A percentile compares a stretch with the other conserved stretches of the same genome.
Evolutionary conservation across 257 asterid species (phyloP).

Genomic region (Schizonepeta tenuifolia): DNA sequence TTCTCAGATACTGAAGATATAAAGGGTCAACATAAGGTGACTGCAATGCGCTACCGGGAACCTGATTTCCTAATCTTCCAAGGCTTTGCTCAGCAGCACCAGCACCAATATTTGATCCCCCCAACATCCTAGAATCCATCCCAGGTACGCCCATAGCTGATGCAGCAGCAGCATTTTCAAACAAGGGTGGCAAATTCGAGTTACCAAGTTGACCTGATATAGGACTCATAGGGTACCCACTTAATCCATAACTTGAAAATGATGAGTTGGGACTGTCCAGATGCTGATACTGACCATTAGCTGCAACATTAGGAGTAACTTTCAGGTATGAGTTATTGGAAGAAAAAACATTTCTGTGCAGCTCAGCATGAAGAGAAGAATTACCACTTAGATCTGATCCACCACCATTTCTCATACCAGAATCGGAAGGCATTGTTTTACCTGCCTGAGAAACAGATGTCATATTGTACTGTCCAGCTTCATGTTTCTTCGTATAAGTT

Average conservation of each 20-base stretch:
- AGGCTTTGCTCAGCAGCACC: constrained; percentile 65
- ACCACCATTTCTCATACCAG: constrained; percentile 48
- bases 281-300: constrained; percentile 73
- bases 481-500: constrained; percentile 51
- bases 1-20: constrained; percentile 80
- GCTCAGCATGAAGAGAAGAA: constrained; percentile 48
- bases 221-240: constrained; percentile 85
- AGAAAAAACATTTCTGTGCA: constrained; percentile 54
- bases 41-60: constrained; percentile 56
- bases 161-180: constrained; percentile 95
- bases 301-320: constrained; percentile 57
- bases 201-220: constrained; percentile 69
- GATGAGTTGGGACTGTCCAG: constrained; percentile 83
- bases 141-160: constrained; percentile 88
- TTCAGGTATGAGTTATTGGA: constrained; percentile 58
- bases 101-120: constrained; percentile 68
- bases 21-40: constrained; percentile 70
- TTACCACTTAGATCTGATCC: constrained; percentile 47
- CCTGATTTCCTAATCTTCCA: constrained; percentile 66
- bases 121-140: constrained; percentile 75
- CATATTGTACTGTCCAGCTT: constrained; percentile 45
- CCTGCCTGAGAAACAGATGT: constrained; percentile 40
- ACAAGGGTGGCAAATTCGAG: constrained; percentile 82
- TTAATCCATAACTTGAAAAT: constrained; percentile 52
- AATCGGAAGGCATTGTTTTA: constrained; percentile 43